Evolutionary conservation across 1,284 basidiomycete genomes (phyloP), one percentile per base, ranked within the genome.

Genomic region (Caloboletus inedulis): DNA sequence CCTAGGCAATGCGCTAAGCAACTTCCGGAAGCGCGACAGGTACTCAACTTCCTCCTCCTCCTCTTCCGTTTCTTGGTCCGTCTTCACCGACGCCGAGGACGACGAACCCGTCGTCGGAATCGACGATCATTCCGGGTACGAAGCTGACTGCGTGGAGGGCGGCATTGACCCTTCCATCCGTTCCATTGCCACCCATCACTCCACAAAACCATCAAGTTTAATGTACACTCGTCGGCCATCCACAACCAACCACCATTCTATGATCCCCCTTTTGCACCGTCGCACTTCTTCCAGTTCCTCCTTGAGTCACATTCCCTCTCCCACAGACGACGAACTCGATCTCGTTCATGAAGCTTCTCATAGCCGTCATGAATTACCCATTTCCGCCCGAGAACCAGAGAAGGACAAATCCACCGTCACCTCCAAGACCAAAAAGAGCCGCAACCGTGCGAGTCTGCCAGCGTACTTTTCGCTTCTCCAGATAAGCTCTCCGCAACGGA

Each of bases 391-490:
- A 48, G 67, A 70, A 34, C 63, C 59, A 44, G 69, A 66, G 54
- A 70, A 62, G 57, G 59, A 62, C 61, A 72, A 51, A 49, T 66
- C 62, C 16, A 74, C 73, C n/a, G 57, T 75, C 36, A 73, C 74
- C 34, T 60, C 66, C 30, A 82, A 79, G 69, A 51, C 72, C 35
- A 78, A 75, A 66, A 80, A 76, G 59, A 74, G 70, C 60, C 81
- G 80, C 59, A 86, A 84, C 66, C 84, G 87, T 65, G 82, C 83
- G 46, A 87, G 84, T 63, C 78, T 90, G 40, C 87, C 87, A 16
- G 81, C 85, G 9, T 88, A 84, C 70, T 90, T 90, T 67, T 87
- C 86, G 44, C 76, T 88, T 53, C 75, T 89, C 37, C 78, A 82
- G 63, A 72, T 81, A 54, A 71, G 70, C 53, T 75, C 75, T 46